Percentiles rank a stretch among this genome's conserved stretches.
phyloP scores from a whole-genome alignment of 2,329 filamentous ascomycete genomes.

The Hypocrella siamensis region DNA sequence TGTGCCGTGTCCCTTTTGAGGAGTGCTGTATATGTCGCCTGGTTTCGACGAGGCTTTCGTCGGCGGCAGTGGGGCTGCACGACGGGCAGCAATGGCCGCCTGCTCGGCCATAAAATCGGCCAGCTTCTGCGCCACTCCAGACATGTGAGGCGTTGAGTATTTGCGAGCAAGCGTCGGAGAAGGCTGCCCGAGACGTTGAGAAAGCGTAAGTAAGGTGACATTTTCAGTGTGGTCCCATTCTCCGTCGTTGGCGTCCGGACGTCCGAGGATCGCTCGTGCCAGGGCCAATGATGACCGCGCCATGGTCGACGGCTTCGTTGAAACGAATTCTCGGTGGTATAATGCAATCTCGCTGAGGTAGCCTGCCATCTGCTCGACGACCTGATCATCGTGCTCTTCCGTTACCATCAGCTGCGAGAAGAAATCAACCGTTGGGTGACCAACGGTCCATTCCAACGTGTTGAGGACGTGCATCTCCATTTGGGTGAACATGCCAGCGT shows the following conservation, averaged over 20 bases:
- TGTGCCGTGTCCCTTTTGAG: conserved; percentile 57
- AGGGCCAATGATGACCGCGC: conserved; percentile 76
- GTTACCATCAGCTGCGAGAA: conserved; percentile 80
- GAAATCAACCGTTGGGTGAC: conserved; percentile 88
- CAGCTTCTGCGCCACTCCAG: conserved; percentile 37
- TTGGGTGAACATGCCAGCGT: conserved; percentile 98
- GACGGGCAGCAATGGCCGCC: conserved; percentile 35
- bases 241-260: conserved; percentile 57
- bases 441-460: conserved; percentile 90
- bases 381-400: conserved; percentile 62
- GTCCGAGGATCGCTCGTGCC: conserved; percentile 69
- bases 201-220: conserved; percentile 44
- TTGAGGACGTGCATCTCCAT: conserved; percentile 99
- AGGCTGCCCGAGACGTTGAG: conserved; percentile 42
- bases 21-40: conserved; percentile 57
- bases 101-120: conserved; percentile 44
- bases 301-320: conserved; percentile 79
- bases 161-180: conserved; percentile 43
- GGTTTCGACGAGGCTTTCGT: conserved; percentile 34
- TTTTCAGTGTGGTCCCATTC: conserved; percentile 66
- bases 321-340: conserved; percentile 95
- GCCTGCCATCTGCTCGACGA: conserved; percentile 85
- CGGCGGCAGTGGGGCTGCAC: conserved; percentile 41
- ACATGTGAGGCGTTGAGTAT: conserved; percentile 38
- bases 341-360: conserved; percentile 92